A percentile compares a stretch with the other conserved stretches of the same genome.
These are phyloP conservation scores for Tephrocybe sp. DNA, from an alignment of 768 basidiomycete species.

Conservation along the genomic window DNA sequence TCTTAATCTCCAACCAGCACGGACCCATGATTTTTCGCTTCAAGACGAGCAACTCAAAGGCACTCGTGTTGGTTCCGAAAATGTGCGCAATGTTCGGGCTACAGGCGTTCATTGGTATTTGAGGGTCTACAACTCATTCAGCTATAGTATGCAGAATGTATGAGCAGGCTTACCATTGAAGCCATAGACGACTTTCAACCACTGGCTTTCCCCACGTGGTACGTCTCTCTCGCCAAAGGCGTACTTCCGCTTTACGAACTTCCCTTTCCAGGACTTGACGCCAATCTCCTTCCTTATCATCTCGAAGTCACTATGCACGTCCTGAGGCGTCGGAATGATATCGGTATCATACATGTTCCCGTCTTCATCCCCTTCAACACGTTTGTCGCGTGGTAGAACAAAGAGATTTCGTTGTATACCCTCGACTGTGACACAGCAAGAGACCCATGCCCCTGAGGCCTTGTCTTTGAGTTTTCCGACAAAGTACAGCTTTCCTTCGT, in stretches of 20 bases:
- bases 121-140: slow-evolving; percentile 51
- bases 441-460: slow-evolving; percentile 65
- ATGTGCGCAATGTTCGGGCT: slow-evolving; percentile 86
- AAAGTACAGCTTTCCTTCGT: slow-evolving; percentile 82
- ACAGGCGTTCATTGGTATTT: slow-evolving; percentile 68
- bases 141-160: background rate
- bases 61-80: slow-evolving; percentile 88
- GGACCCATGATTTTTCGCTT: slow-evolving; percentile 99
- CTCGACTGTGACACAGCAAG: slow-evolving; percentile 84
- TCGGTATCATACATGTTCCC: slow-evolving; percentile 74
- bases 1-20: slow-evolving; percentile 90
- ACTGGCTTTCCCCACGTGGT: slow-evolving; percentile 75
- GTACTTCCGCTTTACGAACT: slow-evolving; percentile 87
- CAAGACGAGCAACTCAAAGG: slow-evolving; percentile 90
- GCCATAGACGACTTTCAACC: slow-evolving; percentile 93
- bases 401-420: slow-evolving; percentile 90
- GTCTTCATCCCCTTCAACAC: slow-evolving; percentile 56
- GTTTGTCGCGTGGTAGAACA: slow-evolving; percentile 74
- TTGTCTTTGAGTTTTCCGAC: slow-evolving; percentile 91
- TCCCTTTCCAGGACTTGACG: slow-evolving; percentile 77
- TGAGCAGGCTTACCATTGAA: slow-evolving; percentile 65
- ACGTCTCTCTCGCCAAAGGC: slow-evolving; percentile 87
- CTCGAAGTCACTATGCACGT: slow-evolving; percentile 86
- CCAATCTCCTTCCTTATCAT: slow-evolving; percentile 67
- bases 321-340: slow-evolving; percentile 62